Evolutionary conservation across 2,329 filamentous ascomycete species (phyloP).

Genomic region (Blastomyces emzantsi): DNA sequence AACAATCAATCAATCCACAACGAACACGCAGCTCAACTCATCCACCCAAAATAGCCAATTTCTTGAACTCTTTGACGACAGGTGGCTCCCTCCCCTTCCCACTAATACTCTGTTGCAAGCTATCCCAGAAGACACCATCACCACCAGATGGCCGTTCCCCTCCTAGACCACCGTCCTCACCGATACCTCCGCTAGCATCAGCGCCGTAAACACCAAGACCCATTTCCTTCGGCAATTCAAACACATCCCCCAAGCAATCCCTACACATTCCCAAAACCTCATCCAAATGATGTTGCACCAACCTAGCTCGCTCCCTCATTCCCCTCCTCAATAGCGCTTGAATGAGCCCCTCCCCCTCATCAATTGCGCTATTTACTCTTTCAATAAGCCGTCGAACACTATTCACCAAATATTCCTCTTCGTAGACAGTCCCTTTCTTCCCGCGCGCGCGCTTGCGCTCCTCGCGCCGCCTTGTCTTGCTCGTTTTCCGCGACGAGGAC

Average conservation of each 20-base stretch:
- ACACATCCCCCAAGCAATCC: constrained; percentile 62
- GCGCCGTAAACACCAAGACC: constrained; percentile 22
- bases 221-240: constrained; percentile 33
- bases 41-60: constrained; percentile 30
- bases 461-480: constrained; percentile 79
- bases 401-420: constrained; percentile 93
- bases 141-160: constrained; percentile 17
- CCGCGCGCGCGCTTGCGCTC: constrained; percentile 91
- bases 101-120: constrained; percentile 29
- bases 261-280: constrained; percentile 66
- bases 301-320: constrained; percentile 80
- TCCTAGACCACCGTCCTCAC: constrained; percentile 12
- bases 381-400: constrained; percentile 76
- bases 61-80: constrained; percentile 42
- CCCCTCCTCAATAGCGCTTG: constrained; percentile 66
- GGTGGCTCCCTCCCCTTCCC: constrained; percentile 41
- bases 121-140: constrained; percentile 35
- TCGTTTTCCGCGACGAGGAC: constrained; percentile 59
- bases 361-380: constrained; percentile 61
- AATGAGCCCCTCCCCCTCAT: constrained; percentile 66
- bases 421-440: constrained; percentile 95
- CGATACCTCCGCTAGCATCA: constrained; percentile 18
- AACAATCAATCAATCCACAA: background rate
- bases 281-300: constrained; percentile 62
- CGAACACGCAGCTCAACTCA: constrained; percentile 6